These are phyloP conservation scores for Beta lomatogona DNA, from an alignment of 179 eudicot genomes.

Conservation along the genomic window DNA sequence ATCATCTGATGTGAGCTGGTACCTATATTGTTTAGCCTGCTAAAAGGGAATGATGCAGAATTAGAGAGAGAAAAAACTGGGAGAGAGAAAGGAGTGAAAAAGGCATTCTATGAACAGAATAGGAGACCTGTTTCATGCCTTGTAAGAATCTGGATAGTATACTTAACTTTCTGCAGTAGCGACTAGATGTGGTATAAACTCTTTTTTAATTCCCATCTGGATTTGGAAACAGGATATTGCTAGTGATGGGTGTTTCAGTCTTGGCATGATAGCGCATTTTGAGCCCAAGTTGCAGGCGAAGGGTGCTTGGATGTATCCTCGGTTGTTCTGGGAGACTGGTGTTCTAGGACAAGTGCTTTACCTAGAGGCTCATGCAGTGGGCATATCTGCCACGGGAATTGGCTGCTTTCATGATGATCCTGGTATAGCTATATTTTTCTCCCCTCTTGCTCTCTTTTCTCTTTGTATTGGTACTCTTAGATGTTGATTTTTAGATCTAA, in stretches of 20 bases:
- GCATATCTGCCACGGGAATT: conserved; percentile 92
- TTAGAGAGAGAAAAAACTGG: not conserved
- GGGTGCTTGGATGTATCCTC: conserved; percentile 95
- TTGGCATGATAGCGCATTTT: conserved; percentile 88
- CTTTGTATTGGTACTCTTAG: not conserved
- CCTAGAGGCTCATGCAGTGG: conserved; percentile 90
- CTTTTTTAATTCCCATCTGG: conserved; percentile 3
- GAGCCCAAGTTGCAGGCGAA: conserved; percentile 62
- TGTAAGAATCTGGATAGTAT: not conserved
- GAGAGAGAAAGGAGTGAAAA: not conserved
- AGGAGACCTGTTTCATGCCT: not conserved
- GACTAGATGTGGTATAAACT: not conserved
- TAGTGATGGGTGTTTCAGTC: conserved; percentile 93
- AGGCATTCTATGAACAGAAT: not conserved
- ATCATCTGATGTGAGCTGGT: not conserved
- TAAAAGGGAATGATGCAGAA: not conserved
- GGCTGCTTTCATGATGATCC: conserved; percentile 97
- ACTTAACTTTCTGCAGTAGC: not conserved
- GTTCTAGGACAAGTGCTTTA: conserved; percentile 91
- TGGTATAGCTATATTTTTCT: conserved; percentile 41
- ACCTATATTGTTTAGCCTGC: too few species aligned
- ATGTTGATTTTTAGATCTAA: not conserved
- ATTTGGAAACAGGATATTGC: conserved; percentile 70
- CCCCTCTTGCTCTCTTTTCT: not conserved
- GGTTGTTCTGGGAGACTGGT: conserved; percentile 93